These are phyloP conservation scores for Globisporangium canariense DNA, from an alignment of 352 stramenopile genomes.

Conservation along the genomic window DNA sequence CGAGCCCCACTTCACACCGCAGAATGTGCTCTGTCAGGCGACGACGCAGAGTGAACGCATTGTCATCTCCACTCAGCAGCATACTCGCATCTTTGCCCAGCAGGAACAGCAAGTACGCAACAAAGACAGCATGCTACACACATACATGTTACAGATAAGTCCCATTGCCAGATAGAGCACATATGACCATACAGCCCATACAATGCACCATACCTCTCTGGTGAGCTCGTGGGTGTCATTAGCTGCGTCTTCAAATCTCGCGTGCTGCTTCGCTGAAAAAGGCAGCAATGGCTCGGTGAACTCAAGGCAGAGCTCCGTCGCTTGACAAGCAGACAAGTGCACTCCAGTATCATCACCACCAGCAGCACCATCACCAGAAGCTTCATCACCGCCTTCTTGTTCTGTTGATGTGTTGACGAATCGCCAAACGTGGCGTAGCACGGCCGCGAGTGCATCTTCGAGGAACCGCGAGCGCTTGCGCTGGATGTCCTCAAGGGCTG, in stretches of 20 bases:
- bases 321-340: constrained; percentile 16
- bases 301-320: constrained; percentile 17
- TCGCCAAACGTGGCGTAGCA: constrained; percentile 32
- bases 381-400: background rate
- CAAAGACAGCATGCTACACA: constrained; percentile 23
- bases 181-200: background rate
- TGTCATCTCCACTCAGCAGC: background rate
- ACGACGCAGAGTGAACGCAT: constrained; percentile 1
- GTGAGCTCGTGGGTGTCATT: background rate
- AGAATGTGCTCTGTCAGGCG: constrained; percentile 28
- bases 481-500: constrained; percentile 49
- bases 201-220: background rate
- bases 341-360: background rate
- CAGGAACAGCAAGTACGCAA: constrained; percentile 38
- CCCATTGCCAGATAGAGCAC: too few relatives aligned
- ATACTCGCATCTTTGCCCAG: constrained; percentile 19
- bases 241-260: background rate
- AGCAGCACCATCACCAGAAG: background rate
- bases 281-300: constrained; percentile 26
- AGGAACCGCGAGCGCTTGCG: constrained; percentile 70
- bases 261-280: background rate
- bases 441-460: constrained; percentile 53
- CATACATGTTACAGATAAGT: too few relatives aligned
- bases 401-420: constrained; percentile 2
- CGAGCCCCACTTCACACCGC: constrained; percentile 29